These are phyloP conservation scores for Luffa acutangula DNA, from an alignment of 306 rosid species.

Conservation along the genomic window DNA sequence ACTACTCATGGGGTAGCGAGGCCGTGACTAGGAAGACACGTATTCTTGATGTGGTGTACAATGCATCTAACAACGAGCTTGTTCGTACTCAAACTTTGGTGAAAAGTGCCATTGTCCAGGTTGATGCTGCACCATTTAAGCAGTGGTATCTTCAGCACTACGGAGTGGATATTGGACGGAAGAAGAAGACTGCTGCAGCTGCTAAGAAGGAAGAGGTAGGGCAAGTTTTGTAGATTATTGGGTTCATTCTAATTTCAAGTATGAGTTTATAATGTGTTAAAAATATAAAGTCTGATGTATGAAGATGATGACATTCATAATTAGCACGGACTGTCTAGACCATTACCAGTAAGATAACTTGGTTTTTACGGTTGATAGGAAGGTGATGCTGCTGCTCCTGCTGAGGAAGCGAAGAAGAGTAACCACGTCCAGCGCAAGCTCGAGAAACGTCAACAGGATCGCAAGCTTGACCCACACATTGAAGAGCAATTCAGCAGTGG, in stretches of 20 bases:
- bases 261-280: neutral
- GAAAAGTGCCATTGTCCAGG: constrained; percentile 7
- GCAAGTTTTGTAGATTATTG: neutral
- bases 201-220: constrained; percentile 5
- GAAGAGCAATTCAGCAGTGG: constrained; percentile 11
- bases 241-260: neutral
- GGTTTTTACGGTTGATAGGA: neutral
- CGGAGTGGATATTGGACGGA: constrained; percentile 5
- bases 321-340: neutral
- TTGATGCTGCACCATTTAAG: constrained; percentile 7
- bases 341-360: neutral
- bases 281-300: neutral
- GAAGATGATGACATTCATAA: neutral
- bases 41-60: constrained; percentile 5
- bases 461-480: neutral
- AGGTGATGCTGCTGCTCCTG: neutral
- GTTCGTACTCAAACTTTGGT: constrained; percentile 8
- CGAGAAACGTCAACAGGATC: constrained; percentile 8
- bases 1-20: constrained; percentile 6
- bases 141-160: constrained; percentile 8
- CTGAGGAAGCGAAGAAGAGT: constrained; percentile 3
- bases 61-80: constrained; percentile 1
- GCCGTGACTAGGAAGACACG: constrained; percentile 6
- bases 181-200: neutral
- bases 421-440: constrained; percentile 1